Evolutionary conservation across 345 rosid species (phyloP), one percentile per base, ranked within the genome.

Genomic region (Xanthoceras sorbifolium): DNA sequence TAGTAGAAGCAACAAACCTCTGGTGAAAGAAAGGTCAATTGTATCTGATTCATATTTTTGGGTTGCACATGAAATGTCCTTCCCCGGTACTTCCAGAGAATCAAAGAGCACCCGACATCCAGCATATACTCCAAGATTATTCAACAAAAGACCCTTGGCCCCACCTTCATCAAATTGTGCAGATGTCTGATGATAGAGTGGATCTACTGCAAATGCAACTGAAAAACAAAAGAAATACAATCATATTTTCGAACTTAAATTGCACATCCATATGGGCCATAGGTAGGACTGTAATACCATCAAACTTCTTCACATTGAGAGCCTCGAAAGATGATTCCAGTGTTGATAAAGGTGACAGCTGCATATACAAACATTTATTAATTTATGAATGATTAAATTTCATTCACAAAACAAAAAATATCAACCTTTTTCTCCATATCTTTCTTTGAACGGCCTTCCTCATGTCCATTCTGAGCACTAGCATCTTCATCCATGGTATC

Each of bases 161-260:
- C 99, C 98, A 75, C 99, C 99, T 90, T 91, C 99, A 80, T 95
- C 99, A 82, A 93, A 93, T 80, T 93, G 96, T 72, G 99, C 99
- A 71, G 99, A 91, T 61, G 99, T 93, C 81, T 95, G 99, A 79
- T 92, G 97, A 86, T 95, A 95, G 61, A 95, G 87, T 18, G 99
- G 99, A 86, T 93, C 99, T 82, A 95, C 98, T 2, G 94, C 89
- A 85, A 95, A 93, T 63, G 98, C 96, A 89, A 83, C 99, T 95
- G 86, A 59, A 76, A 86, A 73, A 54, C 61, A 66, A 79, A 78
- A 25, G 23, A 68, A 81, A 62, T 12, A 22, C 36, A 29, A 59
- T 85, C 32, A 83, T 26, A 70, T 6, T 55, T 71, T 55, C 44
- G 17, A 80, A 79, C 48, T 74, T 65, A 74, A 69, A 26, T 73